Base-by-base conservation (phyloP, 2,329 filamentous ascomycete species). In the Pseudocercospora musae region DNA sequence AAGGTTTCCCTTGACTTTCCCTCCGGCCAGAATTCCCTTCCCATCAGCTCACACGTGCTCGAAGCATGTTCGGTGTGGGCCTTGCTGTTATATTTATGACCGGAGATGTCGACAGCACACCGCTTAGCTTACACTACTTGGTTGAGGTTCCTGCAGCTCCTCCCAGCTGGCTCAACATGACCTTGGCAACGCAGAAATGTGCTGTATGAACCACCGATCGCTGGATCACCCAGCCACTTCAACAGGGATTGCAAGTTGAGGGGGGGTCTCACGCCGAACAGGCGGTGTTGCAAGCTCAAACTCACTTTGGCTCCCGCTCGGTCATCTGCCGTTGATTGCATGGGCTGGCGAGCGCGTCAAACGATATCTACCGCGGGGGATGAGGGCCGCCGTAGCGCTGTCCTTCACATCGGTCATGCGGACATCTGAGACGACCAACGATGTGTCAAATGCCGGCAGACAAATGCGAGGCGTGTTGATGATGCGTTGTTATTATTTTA, bases 281-380 rank as follows among this genome's bases (percentile, higher is more conserved):
- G 48, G 48, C 23, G 48, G 48, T 52, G 10, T 52, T 52, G 25
- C 21, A 52, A 52, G 48, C 48, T 52, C 48, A 52, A 52, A 52
- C 48, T 52, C 23, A 18, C n/a, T 10, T 25, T 25, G 25, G 31
- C 15, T 52, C 25, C 21, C 48, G 21, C 23, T 11, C 48, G n/a
- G 23, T 29, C 48, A 52, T 52, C 48, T 52, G 48, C 48, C 48
- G 48, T 25, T 29, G 25, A 29, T 52, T 29, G 48, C 48, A 52
- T 15, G 42, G 21, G 42, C 21, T 46, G 42, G 42, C 20, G 20
- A 46, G 42, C 42, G 42, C 5, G n/a, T 25, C 13, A n/a, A 29
- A 52, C 21, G 21, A n/a, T 25, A 52, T 52, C 18, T 29, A 52
- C 48, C 48, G 48, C 48, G 48, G 48, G 48, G 48, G 31, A 52